Evolutionary conservation across 345 rosid genomes (phyloP).

Genomic region (Passiflora organensis): DNA sequence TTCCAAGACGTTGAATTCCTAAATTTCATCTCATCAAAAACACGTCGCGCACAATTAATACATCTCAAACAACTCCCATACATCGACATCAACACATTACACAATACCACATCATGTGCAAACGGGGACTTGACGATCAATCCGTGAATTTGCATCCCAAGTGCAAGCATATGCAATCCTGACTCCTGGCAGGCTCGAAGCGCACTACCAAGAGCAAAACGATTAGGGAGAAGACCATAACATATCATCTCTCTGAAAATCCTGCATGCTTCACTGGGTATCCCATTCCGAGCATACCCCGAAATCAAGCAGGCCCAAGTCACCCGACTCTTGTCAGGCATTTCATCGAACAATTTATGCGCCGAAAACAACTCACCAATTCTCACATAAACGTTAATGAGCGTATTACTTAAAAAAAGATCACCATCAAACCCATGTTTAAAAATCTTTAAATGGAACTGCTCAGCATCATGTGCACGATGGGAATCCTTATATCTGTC

Average conservation of each 20-base stretch:
- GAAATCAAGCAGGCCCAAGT: slow-evolving; percentile 84
- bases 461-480: slow-evolving; percentile 35
- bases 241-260: slow-evolving; percentile 50
- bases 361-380: slow-evolving; percentile 46
- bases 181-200: slow-evolving; percentile 67
- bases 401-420: slow-evolving; percentile 61
- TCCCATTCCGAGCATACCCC: slow-evolving; percentile 53
- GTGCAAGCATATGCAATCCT: slow-evolving; percentile 32
- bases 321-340: slow-evolving; percentile 62
- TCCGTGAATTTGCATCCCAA: slow-evolving; percentile 80
- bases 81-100: slow-evolving; percentile 72
- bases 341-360: slow-evolving; percentile 62
- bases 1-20: slow-evolving; percentile 71
- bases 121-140: slow-evolving; percentile 45
- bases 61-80: slow-evolving; percentile 50
- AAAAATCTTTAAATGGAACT: slow-evolving; percentile 40
- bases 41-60: slow-evolving; percentile 38
- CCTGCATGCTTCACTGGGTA: slow-evolving; percentile 42
- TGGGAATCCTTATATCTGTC: slow-evolving; percentile 24
- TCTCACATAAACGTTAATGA: slow-evolving; percentile 45
- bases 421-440: slow-evolving; percentile 49
- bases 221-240: slow-evolving; percentile 46
- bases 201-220: slow-evolving; percentile 61
- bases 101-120: slow-evolving; percentile 49
- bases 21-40: slow-evolving; percentile 55